A percentile compares a stretch with the other conserved stretches of the same genome.
Evolutionary conservation across 768 basidiomycete species (phyloP).

Genomic region (Pholiota conissans): DNA sequence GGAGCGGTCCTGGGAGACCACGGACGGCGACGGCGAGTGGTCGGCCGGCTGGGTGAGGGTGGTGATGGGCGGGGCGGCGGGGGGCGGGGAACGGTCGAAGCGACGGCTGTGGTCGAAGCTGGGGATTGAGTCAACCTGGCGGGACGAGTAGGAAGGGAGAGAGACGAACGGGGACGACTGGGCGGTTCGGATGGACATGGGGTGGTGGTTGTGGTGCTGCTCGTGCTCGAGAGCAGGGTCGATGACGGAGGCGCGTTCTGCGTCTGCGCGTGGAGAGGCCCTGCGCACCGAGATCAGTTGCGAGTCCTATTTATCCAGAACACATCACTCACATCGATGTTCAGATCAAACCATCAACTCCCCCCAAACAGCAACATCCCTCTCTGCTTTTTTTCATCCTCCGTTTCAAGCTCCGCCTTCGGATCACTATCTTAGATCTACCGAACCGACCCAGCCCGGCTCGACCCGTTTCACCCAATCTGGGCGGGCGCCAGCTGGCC

Average conservation of each 20-base stretch:
- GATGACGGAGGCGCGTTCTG: conserved; percentile 20
- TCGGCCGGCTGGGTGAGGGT: conserved; percentile 34
- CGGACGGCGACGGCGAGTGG: conserved; percentile 60
- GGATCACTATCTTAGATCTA: not conserved
- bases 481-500: too few species aligned
- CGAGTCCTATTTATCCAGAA: not conserved
- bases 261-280: conserved; percentile 1
- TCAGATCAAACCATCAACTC: not conserved
- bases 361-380: not conserved
- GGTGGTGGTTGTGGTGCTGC: conserved; percentile 16
- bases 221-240: conserved; percentile 25
- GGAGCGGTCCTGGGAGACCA: conserved; percentile 60
- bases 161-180: conserved; percentile 26
- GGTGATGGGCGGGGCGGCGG: conserved; percentile 50
- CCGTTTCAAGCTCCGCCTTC: not conserved
- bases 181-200: conserved; percentile 23
- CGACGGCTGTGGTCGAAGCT: conserved; percentile 26
- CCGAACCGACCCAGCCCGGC: not conserved
- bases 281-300: conserved; percentile 1
- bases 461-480: too few species aligned
- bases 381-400: not conserved
- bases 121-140: conserved; percentile 16
- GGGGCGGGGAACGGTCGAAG: conserved; percentile 33
- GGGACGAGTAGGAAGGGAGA: conserved; percentile 12
- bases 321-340: conserved; percentile 1